A percentile compares a stretch with the other conserved stretches of the same genome.
These are phyloP conservation scores for Mycena sp. DNA, from an alignment of 1,284 basidiomycete genomes.

Conservation along the genomic window DNA sequence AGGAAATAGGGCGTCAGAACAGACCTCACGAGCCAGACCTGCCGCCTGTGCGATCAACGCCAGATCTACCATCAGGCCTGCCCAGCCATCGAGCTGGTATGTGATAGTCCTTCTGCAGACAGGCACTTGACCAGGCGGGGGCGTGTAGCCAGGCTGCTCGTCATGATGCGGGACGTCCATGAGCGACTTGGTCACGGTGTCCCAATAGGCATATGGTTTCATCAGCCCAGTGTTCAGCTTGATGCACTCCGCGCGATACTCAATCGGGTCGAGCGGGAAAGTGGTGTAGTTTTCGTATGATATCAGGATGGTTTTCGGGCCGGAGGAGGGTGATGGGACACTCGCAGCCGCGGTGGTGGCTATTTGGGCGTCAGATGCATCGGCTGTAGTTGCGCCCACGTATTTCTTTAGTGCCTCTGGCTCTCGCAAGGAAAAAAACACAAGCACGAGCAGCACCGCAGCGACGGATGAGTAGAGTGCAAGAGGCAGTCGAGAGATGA, in stretches of 20 bases:
- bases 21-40: slow-evolving; percentile 69
- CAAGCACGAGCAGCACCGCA: slow-evolving; percentile 58
- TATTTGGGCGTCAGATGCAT: slow-evolving; percentile 16
- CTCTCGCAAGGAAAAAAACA: slow-evolving; percentile 58
- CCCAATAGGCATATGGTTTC: slow-evolving; percentile 67
- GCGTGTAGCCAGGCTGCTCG: slow-evolving; percentile 43
- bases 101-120: slow-evolving; percentile 71
- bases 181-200: slow-evolving; percentile 38
- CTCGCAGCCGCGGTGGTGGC: slow-evolving; percentile 15
- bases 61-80: slow-evolving; percentile 70
- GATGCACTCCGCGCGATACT: slow-evolving; percentile 67
- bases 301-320: slow-evolving; percentile 46
- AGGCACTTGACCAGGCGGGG: slow-evolving; percentile 44
- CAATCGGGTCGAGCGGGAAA: slow-evolving; percentile 63
- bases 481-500: slow-evolving; percentile 48
- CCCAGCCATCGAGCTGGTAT: slow-evolving; percentile 73
- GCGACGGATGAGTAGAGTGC: slow-evolving; percentile 57
- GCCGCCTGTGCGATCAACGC: slow-evolving; percentile 73
- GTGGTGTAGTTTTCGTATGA: slow-evolving; percentile 68
- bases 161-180: slow-evolving; percentile 64
- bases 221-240: slow-evolving; percentile 58
- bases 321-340: slow-evolving; percentile 22
- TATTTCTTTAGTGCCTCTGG: slow-evolving; percentile 58
- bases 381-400: slow-evolving; percentile 44
- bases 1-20: slow-evolving; percentile 21